A percentile compares a stretch with the other conserved stretches of the same genome.
Evolutionary conservation across 495 filamentous ascomycete genomes (phyloP).

Genomic region (Penicillium paxilli): DNA sequence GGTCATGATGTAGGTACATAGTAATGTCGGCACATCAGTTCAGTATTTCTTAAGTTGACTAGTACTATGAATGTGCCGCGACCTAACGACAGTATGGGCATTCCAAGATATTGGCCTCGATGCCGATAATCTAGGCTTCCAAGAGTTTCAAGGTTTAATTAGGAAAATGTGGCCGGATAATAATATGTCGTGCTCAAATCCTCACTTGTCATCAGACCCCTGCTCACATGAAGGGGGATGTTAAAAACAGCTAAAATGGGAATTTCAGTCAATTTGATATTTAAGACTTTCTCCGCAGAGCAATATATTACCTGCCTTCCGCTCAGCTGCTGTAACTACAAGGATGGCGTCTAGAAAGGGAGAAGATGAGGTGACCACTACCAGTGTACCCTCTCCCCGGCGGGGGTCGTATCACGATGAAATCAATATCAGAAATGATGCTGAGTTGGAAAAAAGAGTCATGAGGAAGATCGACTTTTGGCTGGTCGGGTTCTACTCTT

Average conservation of each 20-base stretch:
- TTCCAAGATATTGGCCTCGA: no score
- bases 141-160: no score
- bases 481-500: constrained; percentile 43
- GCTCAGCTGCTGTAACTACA: neutral
- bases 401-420: neutral
- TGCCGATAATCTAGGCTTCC: no score
- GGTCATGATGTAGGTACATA: no score
- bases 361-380: constrained; percentile 4
- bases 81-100: no score
- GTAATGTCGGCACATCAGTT: no score
- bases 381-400: constrained; percentile 6
- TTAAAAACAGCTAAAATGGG: neutral
- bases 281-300: no score
- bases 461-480: constrained; percentile 43
- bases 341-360: constrained; percentile 6
- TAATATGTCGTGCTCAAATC: neutral
- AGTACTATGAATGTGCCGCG: no score
- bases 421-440: neutral
- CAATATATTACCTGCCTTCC: neutral
- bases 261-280: no score
- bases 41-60: no score
- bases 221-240: neutral
- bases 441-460: constrained; percentile 24
- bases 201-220: neutral
- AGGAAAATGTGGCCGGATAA: neutral